Evolutionary conservation across 2,329 filamentous ascomycete species (phyloP).

Genomic region (Hymenoscyphus albidus): DNA sequence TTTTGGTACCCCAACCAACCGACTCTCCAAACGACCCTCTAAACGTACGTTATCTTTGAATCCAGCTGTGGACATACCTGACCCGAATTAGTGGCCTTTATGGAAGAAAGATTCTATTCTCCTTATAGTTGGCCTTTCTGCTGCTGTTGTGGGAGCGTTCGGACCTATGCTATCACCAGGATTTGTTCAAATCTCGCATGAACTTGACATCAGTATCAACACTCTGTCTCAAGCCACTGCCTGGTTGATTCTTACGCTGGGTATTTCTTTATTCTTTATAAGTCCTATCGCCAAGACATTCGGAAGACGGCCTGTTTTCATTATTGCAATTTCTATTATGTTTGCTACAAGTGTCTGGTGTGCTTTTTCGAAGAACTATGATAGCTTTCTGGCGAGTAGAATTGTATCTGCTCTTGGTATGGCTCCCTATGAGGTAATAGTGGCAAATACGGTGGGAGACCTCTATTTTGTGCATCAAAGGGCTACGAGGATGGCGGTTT

Average conservation of each 20-base stretch:
- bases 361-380: constrained; percentile 41
- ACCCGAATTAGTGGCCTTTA: constrained; percentile 37
- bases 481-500: constrained; percentile 37
- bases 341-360: constrained; percentile 48
- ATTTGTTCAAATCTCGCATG: constrained; percentile 43
- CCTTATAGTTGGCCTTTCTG: constrained; percentile 43
- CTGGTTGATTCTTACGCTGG: constrained; percentile 47
- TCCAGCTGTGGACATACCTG: not conserved
- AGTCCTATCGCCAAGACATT: constrained; percentile 50
- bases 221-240: constrained; percentile 44
- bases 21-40: constrained; percentile 48
- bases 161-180: constrained; percentile 50
- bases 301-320: constrained; percentile 48
- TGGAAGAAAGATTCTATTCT: constrained; percentile 46
- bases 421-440: constrained; percentile 49
- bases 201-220: constrained; percentile 43
- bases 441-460: constrained; percentile 47
- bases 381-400: constrained; percentile 44
- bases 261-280: constrained; percentile 46
- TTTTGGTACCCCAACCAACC: constrained; percentile 42
- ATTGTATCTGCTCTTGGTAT: constrained; percentile 47
- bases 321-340: constrained; percentile 45
- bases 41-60: constrained; percentile 37
- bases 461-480: constrained; percentile 44
- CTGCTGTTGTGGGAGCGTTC: constrained; percentile 47